Evolutionary conservation across 768 basidiomycete species (phyloP).

Genomic region (Russula earlei): DNA sequence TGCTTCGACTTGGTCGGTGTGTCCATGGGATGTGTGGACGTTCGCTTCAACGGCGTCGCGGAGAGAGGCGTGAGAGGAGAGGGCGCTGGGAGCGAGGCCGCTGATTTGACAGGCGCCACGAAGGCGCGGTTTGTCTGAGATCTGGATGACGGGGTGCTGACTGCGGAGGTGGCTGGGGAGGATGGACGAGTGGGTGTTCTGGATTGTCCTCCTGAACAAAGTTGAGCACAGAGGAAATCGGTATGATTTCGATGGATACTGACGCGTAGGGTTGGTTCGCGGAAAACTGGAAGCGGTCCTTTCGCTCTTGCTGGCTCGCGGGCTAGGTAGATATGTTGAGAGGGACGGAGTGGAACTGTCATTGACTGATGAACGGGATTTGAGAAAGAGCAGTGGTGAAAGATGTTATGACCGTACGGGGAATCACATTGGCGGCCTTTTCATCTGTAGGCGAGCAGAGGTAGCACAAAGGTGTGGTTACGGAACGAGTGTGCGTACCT

Average conservation of each 20-base stretch:
- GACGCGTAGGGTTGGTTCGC: background rate
- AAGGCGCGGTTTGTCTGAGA: conserved; percentile 5
- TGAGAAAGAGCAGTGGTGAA: background rate
- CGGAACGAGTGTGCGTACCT: background rate
- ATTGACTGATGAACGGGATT: background rate
- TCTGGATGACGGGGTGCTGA: conserved; percentile 2
- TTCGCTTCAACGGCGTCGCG: conserved; percentile 1
- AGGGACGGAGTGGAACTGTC: background rate
- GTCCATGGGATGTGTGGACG: conserved; percentile 2
- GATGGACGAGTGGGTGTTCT: background rate
- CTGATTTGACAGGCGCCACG: conserved; percentile 17
- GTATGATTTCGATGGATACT: background rate
- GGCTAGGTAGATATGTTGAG: background rate
- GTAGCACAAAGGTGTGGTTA: too few species aligned
- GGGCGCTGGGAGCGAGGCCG: conserved; percentile 1
- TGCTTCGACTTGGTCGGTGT: conserved; percentile 5
- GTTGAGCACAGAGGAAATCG: background rate
- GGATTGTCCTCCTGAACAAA: background rate
- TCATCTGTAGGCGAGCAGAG: background rate
- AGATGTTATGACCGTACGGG: background rate
- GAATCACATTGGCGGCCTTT: background rate
- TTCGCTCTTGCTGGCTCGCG: background rate
- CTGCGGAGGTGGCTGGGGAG: background rate
- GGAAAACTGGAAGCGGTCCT: background rate
- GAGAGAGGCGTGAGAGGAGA: conserved; percentile 18